Conservation (phyloP, 495 filamentous ascomycete species). For the Daldinia childiae region DNA sequence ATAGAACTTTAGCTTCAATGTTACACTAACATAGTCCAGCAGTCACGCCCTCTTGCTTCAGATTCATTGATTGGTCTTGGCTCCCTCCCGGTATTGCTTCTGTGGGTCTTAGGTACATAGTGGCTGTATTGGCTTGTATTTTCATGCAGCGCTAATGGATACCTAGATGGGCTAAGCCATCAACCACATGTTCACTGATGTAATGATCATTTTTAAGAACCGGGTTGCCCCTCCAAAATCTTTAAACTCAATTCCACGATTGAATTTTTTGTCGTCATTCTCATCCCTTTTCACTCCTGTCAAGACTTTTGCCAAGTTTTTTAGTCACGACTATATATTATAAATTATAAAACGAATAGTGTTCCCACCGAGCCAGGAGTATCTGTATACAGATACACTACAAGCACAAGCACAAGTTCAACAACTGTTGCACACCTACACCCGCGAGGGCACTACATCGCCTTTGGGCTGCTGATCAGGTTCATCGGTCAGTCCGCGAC, state of each 20-base stretch:
- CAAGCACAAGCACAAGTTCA: conserved; percentile 1
- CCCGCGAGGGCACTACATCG: neutral
- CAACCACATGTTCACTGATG: conserved; percentile 36
- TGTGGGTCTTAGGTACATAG: conserved; percentile 14
- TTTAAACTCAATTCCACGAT: conserved; percentile 31
- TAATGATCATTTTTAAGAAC: conserved; percentile 26
- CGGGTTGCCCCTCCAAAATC: conserved; percentile 28
- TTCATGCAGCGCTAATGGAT: conserved; percentile 16
- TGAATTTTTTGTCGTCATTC: conserved; percentile 6
- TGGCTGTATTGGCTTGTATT: conserved; percentile 14
- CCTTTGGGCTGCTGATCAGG: conserved; percentile 26
- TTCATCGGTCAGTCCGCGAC: conserved; percentile 27
- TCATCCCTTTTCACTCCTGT: neutral
- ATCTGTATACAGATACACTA: conserved; percentile 7
- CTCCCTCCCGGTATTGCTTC: conserved; percentile 19
- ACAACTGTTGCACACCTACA: neutral
- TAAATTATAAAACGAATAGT: neutral
- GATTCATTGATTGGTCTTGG: neutral
- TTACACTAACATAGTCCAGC: conserved; percentile 7
- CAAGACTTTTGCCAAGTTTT: neutral
- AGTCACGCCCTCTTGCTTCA: conserved; percentile 3
- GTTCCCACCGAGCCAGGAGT: neutral
- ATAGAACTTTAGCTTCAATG: conserved; percentile 1
- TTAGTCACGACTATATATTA: neutral
- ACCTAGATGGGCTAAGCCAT: conserved; percentile 19